Percentiles rank a stretch among this genome's conserved stretches.
Conservation (phyloP, 495 filamentous ascomycete species). For the Neurospora sp. region DNA sequence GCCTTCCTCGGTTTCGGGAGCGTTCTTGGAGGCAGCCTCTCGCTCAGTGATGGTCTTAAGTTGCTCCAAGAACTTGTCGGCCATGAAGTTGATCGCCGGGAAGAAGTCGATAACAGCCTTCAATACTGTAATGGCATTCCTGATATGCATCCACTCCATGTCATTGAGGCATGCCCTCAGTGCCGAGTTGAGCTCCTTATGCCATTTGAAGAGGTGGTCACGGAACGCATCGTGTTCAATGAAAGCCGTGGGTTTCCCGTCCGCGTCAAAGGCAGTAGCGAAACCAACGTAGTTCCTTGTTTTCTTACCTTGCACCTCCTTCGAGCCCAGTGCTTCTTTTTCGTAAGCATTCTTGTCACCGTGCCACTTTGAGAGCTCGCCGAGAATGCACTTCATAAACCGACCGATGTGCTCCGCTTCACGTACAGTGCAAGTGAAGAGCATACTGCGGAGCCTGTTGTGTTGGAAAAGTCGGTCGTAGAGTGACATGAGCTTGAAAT, state of each 20-base stretch:
- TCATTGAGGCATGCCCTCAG: slow-evolving; percentile 68
- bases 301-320: slow-evolving; percentile 26
- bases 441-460: slow-evolving; percentile 64
- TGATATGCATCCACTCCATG: slow-evolving; percentile 94
- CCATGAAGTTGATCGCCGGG: slow-evolving; percentile 84
- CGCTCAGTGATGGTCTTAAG: slow-evolving; percentile 66
- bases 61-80: slow-evolving; percentile 54
- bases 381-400: slow-evolving; percentile 72
- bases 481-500: slow-evolving; percentile 77
- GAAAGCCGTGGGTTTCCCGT: slow-evolving; percentile 55
- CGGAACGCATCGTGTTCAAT: slow-evolving; percentile 81
- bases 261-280: slow-evolving; percentile 52
- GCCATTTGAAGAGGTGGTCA: slow-evolving; percentile 80
- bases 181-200: slow-evolving; percentile 62
- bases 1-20: slow-evolving; percentile 54
- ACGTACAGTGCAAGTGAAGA: slow-evolving; percentile 77
- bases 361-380: slow-evolving; percentile 77
- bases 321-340: slow-evolving; percentile 55
- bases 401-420: slow-evolving; percentile 86
- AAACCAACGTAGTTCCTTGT: slow-evolving; percentile 35
- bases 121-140: slow-evolving; percentile 87
- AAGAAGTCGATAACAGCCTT: slow-evolving; percentile 70
- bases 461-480: slow-evolving; percentile 78
- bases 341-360: slow-evolving; percentile 64
- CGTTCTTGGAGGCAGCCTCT: slow-evolving; percentile 47